Evolutionary conservation across 257 asterid genomes (phyloP).

Genomic region (Gentiana straminea): DNA sequence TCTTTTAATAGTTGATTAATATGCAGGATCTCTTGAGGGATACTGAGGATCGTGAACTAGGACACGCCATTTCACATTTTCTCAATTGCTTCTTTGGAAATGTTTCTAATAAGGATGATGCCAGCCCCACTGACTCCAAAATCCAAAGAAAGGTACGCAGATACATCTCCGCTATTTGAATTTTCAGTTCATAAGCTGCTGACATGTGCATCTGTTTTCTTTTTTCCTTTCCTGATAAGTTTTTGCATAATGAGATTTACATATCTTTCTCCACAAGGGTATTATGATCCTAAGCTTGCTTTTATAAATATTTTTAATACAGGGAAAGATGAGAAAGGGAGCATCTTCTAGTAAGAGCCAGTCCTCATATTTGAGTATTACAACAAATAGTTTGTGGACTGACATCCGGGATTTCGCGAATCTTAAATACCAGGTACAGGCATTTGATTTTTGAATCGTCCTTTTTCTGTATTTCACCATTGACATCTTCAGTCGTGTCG

Average conservation of each 20-base stretch:
- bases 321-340: slow-evolving; percentile 35
- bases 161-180: neutral
- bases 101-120: slow-evolving; percentile 4
- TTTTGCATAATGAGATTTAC: too few species aligned
- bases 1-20: neutral
- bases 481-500: too few species aligned
- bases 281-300: too few species aligned
- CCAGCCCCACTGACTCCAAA: slow-evolving; percentile 40
- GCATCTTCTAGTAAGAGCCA: slow-evolving; percentile 46
- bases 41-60: slow-evolving; percentile 82
- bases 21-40: slow-evolving; percentile 77
- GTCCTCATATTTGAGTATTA: slow-evolving; percentile 37
- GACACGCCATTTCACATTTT: slow-evolving; percentile 60
- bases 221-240: too few species aligned
- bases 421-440: slow-evolving; percentile 69
- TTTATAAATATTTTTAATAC: slow-evolving; percentile 14
- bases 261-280: too few species aligned
- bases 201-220: neutral
- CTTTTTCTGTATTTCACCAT: neutral
- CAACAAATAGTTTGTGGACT: slow-evolving; percentile 77
- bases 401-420: slow-evolving; percentile 75
- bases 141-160: slow-evolving; percentile 49
- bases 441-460: slow-evolving; percentile 8
- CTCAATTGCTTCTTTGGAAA: slow-evolving; percentile 73
- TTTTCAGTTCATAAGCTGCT: neutral